phyloP scores from a whole-genome alignment of 495 filamentous ascomycete genomes.

The Thozetella sp. region DNA sequence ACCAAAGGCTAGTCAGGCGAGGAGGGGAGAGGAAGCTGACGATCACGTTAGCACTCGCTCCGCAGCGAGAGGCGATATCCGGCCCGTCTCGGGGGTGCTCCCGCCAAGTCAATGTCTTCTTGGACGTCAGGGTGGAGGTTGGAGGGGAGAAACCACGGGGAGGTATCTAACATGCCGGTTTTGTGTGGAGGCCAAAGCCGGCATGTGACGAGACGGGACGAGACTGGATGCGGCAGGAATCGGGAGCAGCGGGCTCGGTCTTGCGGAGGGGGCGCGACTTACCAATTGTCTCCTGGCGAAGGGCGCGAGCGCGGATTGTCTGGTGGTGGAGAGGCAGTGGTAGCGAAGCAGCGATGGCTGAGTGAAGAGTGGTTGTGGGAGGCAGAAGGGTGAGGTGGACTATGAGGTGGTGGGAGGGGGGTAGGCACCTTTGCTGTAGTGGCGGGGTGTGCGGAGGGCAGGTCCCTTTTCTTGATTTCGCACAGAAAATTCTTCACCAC shows the following conservation, averaged over 20 bases:
- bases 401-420: neutral
- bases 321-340: too few relatives aligned
- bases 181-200: neutral
- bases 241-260: neutral
- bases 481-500: constrained; percentile 2
- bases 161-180: too few relatives aligned
- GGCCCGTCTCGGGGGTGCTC: neutral
- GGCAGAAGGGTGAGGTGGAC: neutral
- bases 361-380: neutral
- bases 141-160: too few relatives aligned
- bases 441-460: constrained; percentile 2
- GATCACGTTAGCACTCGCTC: neutral
- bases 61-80: neutral
- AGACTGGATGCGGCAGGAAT: neutral
- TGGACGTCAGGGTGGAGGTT: neutral
- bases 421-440: neutral
- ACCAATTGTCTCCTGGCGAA: neutral
- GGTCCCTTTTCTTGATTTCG: constrained; percentile 3
- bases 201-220: too few relatives aligned
- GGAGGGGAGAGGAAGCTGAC: neutral
- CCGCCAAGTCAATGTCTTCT: neutral
- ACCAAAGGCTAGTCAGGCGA: constrained; percentile 62
- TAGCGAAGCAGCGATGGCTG: neutral
- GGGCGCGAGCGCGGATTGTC: too few relatives aligned
- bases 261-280: too few relatives aligned